phyloP scores from a whole-genome alignment of 257 asterid species.

The Handroanthus guayacan region DNA sequence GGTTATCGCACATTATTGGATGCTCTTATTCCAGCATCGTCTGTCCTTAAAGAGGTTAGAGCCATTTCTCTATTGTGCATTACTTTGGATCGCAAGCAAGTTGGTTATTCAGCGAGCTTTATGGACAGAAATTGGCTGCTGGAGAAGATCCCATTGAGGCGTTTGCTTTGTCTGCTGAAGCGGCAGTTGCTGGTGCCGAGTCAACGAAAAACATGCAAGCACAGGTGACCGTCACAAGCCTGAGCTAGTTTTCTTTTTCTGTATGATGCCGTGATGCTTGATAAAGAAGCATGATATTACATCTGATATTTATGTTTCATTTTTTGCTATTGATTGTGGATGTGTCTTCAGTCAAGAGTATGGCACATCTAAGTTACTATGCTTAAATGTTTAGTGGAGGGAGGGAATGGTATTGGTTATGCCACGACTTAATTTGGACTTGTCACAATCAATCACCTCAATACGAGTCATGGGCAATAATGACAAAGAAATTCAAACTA shows the following conservation, averaged over 20 bases:
- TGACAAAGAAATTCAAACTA: no score
- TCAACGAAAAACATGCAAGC: constrained; percentile 89
- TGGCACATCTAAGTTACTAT: no score
- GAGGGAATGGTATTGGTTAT: no score
- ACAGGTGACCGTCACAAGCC: constrained; percentile 56
- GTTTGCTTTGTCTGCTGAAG: constrained; percentile 83
- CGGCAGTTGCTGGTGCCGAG: constrained; percentile 87
- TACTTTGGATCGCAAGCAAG: constrained; percentile 19
- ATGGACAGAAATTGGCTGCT: constrained; percentile 73
- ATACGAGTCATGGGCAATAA: no score
- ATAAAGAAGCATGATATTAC: neutral
- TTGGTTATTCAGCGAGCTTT: constrained; percentile 18
- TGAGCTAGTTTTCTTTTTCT: neutral
- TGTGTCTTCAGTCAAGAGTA: no score
- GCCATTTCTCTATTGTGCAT: neutral
- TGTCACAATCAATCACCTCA: no score
- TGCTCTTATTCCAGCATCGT: constrained; percentile 90
- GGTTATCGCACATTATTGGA: constrained; percentile 92
- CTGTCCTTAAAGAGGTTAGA: constrained; percentile 81
- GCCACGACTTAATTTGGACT: no score
- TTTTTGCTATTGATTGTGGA: no score
- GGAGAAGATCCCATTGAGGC: constrained; percentile 84
- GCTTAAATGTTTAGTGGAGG: no score
- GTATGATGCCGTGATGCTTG: neutral
- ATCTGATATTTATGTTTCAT: neutral